Evolutionary conservation across 768 basidiomycete genomes (phyloP).

Genomic region (Boletus huronensis): DNA sequence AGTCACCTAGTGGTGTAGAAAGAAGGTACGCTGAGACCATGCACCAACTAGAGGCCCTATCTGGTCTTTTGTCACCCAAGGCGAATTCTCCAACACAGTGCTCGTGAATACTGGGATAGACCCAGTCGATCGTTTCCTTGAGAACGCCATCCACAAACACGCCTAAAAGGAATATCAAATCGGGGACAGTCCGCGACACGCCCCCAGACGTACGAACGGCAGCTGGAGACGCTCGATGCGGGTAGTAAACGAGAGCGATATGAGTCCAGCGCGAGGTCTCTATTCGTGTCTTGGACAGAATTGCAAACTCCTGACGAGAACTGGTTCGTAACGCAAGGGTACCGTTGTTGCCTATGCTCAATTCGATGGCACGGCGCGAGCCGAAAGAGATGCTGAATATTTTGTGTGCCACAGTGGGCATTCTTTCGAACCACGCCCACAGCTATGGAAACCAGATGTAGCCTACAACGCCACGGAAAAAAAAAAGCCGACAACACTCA

Average conservation of each 20-base stretch:
- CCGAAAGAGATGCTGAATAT: conserved; percentile 38
- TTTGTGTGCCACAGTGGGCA: conserved; percentile 33
- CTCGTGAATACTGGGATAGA: conserved; percentile 55
- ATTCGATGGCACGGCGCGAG: conserved; percentile 35
- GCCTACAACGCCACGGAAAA: background rate
- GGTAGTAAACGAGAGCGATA: conserved; percentile 61
- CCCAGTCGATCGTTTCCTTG: conserved; percentile 57
- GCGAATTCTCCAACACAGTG: conserved; percentile 39
- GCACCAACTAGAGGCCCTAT: conserved; percentile 51
- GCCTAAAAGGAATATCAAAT: conserved; percentile 38
- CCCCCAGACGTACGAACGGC: conserved; percentile 53
- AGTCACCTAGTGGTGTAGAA: conserved; percentile 53
- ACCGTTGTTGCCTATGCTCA: conserved; percentile 55
- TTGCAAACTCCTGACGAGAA: conserved; percentile 36
- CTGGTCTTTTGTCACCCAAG: conserved; percentile 51
- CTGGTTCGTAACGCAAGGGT: conserved; percentile 47
- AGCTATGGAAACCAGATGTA: conserved; percentile 27
- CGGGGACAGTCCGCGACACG: background rate
- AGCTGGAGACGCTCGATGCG: conserved; percentile 51
- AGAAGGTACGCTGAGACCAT: conserved; percentile 64
- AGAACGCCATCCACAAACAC: conserved; percentile 73
- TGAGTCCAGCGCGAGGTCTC: conserved; percentile 69
- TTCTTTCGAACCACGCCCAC: conserved; percentile 48
- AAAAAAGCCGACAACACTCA: conserved; percentile 20
- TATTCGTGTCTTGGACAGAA: conserved; percentile 47